A percentile compares a stretch with the other conserved stretches of the same genome.
phyloP scores from a whole-genome alignment of 768 basidiomycete species.

The Lanmaoa rubissima region DNA sequence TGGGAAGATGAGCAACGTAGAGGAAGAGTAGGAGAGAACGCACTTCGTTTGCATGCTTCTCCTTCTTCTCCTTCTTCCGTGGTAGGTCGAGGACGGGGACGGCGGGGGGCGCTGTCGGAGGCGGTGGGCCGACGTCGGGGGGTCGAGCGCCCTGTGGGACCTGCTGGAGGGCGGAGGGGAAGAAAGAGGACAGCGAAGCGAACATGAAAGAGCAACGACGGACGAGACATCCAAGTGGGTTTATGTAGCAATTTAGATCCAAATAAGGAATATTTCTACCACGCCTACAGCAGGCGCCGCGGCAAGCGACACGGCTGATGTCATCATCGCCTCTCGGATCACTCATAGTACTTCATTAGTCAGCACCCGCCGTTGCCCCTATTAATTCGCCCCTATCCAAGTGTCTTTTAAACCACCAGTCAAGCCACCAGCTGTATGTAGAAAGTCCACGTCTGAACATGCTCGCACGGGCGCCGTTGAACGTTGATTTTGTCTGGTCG shows the following conservation, averaged over 20 bases:
- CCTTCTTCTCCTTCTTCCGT: conserved; percentile 43
- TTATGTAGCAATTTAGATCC: conserved; percentile 12
- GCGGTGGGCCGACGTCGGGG: conserved; percentile 18
- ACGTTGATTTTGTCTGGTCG: too few relatives aligned
- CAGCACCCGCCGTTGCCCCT: neutral
- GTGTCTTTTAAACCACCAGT: too few relatives aligned
- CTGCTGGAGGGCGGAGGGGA: conserved; percentile 51
- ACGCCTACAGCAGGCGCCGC: neutral
- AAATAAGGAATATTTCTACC: conserved; percentile 13
- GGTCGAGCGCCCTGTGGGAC: conserved; percentile 20
- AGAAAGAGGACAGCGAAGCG: conserved; percentile 48
- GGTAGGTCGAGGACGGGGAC: conserved; percentile 30
- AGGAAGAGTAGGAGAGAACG: conserved; percentile 12
- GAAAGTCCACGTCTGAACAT: too few relatives aligned
- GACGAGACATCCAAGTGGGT: neutral
- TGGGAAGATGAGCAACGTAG: conserved; percentile 6
- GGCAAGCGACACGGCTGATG: neutral
- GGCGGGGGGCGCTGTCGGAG: conserved; percentile 1
- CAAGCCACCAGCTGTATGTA: too few relatives aligned
- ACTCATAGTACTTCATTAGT: neutral
- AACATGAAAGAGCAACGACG: conserved; percentile 39
- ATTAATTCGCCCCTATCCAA: too few relatives aligned
- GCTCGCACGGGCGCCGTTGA: too few relatives aligned
- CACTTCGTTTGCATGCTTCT: conserved; percentile 48
- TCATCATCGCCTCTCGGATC: conserved; percentile 12